Evolutionary conservation across 768 basidiomycete species (phyloP).

Genomic region (Coprinellus aureogranulatus): DNA sequence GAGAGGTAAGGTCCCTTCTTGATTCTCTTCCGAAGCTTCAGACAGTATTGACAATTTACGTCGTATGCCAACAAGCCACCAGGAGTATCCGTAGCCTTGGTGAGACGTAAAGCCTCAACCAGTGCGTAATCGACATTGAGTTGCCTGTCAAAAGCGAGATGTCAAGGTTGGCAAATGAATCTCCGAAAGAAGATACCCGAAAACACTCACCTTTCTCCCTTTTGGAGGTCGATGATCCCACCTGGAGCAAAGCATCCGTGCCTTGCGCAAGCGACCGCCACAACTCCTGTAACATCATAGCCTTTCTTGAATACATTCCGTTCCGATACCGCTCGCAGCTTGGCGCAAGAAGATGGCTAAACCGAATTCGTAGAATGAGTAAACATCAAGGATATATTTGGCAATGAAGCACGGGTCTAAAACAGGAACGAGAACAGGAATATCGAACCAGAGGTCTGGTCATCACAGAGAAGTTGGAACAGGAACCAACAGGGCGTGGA

Average conservation of each 20-base stretch:
- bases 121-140: neutral
- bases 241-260: neutral
- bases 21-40: slow-evolving; percentile 17
- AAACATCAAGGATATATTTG: too few species aligned
- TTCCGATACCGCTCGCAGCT: neutral
- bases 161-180: neutral
- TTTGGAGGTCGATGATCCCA: neutral
- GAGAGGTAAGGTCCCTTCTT: neutral
- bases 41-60: slow-evolving; percentile 25
- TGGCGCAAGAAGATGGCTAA: neutral
- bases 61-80: slow-evolving; percentile 19
- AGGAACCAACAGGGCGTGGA: too few species aligned
- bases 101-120: neutral
- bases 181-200: neutral
- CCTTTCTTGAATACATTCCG: neutral
- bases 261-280: neutral
- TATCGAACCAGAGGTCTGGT: too few species aligned
- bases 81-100: neutral
- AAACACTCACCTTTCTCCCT: neutral
- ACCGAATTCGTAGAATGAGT: too few species aligned
- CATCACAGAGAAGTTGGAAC: too few species aligned
- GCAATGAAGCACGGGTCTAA: too few species aligned
- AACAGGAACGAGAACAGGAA: too few species aligned
- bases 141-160: neutral
- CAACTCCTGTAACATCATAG: neutral